Evolutionary conservation across 1,139 yeast species (phyloP).

Genomic region (Hemisphaericaspora lyxosophila): DNA sequence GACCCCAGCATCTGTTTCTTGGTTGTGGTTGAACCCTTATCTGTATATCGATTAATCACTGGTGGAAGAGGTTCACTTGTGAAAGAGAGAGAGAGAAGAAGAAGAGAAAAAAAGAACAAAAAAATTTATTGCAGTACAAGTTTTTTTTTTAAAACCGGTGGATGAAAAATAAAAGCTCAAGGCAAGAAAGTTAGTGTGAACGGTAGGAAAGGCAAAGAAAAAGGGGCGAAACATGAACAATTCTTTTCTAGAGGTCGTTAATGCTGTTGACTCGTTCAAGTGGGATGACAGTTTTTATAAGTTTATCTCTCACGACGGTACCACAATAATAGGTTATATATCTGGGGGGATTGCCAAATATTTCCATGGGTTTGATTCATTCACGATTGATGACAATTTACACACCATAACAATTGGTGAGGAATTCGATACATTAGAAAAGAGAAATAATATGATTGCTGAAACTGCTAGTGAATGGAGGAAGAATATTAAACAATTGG

Average conservation of each 20-base stretch:
- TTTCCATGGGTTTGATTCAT: conserved; percentile 23
- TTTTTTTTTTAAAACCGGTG: too few relatives aligned
- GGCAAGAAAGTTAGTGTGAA: too few relatives aligned
- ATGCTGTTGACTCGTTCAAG: conserved; percentile 52
- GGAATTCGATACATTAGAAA: conserved; percentile 43
- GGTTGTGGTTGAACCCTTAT: too few relatives aligned
- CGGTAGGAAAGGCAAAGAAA: too few relatives aligned
- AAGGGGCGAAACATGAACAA: conserved; percentile 9
- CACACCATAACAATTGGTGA: conserved; percentile 38
- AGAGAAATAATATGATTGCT: conserved; percentile 47
- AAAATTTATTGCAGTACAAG: too few relatives aligned
- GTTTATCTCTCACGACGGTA: conserved; percentile 53
- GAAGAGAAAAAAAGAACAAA: too few relatives aligned
- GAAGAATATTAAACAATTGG: conserved; percentile 31
- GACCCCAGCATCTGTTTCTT: too few relatives aligned
- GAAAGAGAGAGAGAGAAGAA: too few relatives aligned
- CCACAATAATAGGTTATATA: conserved; percentile 51
- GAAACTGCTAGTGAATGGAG: conserved; percentile 47
- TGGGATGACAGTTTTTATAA: conserved; percentile 25
- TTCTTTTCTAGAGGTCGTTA: conserved; percentile 25
- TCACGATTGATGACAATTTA: conserved; percentile 31
- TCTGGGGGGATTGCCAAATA: conserved; percentile 44
- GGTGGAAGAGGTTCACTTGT: too few relatives aligned
- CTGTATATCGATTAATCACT: too few relatives aligned
- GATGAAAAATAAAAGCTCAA: too few relatives aligned